Evolutionary conservation across 805 yeast genomes (phyloP).

Genomic region (Candida sanyiensis): DNA sequence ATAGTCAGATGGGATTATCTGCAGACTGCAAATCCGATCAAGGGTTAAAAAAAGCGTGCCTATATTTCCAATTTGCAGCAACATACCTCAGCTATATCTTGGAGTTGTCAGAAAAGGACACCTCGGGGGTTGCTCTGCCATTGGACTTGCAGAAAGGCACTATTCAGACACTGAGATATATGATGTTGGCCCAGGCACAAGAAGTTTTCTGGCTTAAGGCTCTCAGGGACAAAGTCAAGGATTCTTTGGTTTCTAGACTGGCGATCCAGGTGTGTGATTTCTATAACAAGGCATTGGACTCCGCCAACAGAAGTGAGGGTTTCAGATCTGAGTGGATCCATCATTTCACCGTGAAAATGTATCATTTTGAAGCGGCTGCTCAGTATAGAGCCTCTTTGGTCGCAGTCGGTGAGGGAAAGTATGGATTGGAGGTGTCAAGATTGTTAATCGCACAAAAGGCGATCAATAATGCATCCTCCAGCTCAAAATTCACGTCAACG

Average conservation of each 20-base stretch:
- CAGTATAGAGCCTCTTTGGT: slow-evolving; percentile 54
- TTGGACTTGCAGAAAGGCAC: slow-evolving; percentile 48
- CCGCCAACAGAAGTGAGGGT: slow-evolving; percentile 42
- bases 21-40: slow-evolving; percentile 41
- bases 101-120: slow-evolving; percentile 36
- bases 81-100: slow-evolving; percentile 70
- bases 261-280: slow-evolving; percentile 56
- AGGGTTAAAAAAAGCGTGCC: slow-evolving; percentile 57
- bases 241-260: slow-evolving; percentile 56
- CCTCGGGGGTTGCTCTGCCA: slow-evolving; percentile 27
- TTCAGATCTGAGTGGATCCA: slow-evolving; percentile 60
- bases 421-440: slow-evolving; percentile 68
- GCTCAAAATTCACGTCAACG: slow-evolving; percentile 37
- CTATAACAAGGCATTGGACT: slow-evolving; percentile 43
- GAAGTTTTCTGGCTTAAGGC: slow-evolving; percentile 83
- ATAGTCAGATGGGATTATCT: slow-evolving; percentile 48
- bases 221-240: slow-evolving; percentile 40
- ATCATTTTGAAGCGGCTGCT: slow-evolving; percentile 69
- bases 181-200: slow-evolving; percentile 82
- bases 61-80: slow-evolving; percentile 64
- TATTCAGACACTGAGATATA: slow-evolving; percentile 40
- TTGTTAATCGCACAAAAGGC: slow-evolving; percentile 38
- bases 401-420: slow-evolving; percentile 42
- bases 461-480: slow-evolving; percentile 33
- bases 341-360: slow-evolving; percentile 51